phyloP scores from a whole-genome alignment of 768 basidiomycete genomes.

The Leccinum arenicola region DNA sequence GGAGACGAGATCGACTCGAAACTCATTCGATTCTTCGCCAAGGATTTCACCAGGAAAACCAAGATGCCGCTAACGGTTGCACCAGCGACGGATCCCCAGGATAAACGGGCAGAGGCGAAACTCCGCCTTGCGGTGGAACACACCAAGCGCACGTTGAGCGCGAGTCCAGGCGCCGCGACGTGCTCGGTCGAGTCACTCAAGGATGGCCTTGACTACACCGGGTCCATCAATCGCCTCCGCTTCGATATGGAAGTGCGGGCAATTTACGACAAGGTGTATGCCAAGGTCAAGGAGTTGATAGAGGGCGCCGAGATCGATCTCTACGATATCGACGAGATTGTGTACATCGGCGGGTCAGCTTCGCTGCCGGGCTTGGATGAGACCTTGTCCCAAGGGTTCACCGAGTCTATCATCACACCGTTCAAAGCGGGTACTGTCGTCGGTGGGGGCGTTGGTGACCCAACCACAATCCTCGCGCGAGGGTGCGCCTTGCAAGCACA shows the following conservation, averaged over 20 bases:
- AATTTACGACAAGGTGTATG: conserved; percentile 56
- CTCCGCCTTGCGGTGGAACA: conserved; percentile 90
- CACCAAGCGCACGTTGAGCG: conserved; percentile 90
- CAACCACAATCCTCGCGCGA: conserved; percentile 71
- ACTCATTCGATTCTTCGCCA: conserved; percentile 87
- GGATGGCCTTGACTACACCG: conserved; percentile 89
- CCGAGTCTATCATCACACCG: conserved; percentile 60
- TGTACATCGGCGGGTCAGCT: conserved; percentile 76
- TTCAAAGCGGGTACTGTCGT: conserved; percentile 65
- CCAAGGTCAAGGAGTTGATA: conserved; percentile 52
- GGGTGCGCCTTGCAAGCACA: conserved; percentile 78
- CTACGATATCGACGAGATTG: conserved; percentile 72
- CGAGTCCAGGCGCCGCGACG: conserved; percentile 82
- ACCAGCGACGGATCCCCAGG: conserved; percentile 53
- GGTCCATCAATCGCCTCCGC: conserved; percentile 55
- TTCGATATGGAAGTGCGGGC: conserved; percentile 59
- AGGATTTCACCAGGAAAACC: conserved; percentile 97
- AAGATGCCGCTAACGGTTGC: conserved; percentile 68
- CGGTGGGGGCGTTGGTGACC: conserved; percentile 73
- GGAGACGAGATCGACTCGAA: conserved; percentile 77
- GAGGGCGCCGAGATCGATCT: conserved; percentile 52
- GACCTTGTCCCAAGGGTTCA: conserved; percentile 50
- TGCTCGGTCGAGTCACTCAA: conserved; percentile 94
- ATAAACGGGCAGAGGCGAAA: conserved; percentile 90
- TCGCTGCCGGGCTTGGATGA: conserved; percentile 75